Evolutionary conservation across 352 stramenopile species (phyloP).

Genomic region (Globisporangium cederbergense): DNA sequence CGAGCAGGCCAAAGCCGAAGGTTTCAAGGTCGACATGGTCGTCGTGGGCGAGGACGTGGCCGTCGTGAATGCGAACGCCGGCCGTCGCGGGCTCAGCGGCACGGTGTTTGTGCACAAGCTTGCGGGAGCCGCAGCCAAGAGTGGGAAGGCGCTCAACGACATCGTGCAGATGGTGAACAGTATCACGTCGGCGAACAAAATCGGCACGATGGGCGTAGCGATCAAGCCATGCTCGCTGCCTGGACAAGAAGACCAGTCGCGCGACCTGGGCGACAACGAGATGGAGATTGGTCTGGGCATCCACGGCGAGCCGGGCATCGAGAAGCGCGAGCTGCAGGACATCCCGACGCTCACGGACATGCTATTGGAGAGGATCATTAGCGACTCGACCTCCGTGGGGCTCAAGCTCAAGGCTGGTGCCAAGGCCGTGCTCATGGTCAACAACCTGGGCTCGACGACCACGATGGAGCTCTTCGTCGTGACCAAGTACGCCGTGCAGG

Average conservation of each 20-base stretch:
- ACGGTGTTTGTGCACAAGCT: conserved; percentile 98
- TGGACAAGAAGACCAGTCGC: conserved; percentile 65
- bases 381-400: conserved; percentile 29
- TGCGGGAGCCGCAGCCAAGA: conserved; percentile 86
- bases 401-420: conserved; percentile 35
- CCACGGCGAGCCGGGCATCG: conserved; percentile 89
- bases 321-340: conserved; percentile 56
- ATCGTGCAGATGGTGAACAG: conserved; percentile 66
- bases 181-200: conserved; percentile 48
- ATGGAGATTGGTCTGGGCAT: conserved; percentile 96
- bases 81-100: conserved; percentile 94
- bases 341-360: conserved; percentile 44
- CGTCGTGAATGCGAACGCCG: conserved; percentile 92
- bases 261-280: conserved; percentile 54
- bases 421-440: conserved; percentile 89
- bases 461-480: conserved; percentile 96
- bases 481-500: conserved; percentile 70
- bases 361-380: conserved; percentile 54
- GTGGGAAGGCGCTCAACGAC: conserved; percentile 71
- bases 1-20: conserved; percentile 93
- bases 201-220: conserved; percentile 94
- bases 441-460: conserved; percentile 94
- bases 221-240: conserved; percentile 94
- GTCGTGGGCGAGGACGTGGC: conserved; percentile 94
- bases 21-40: conserved; percentile 91